phyloP scores from a whole-genome alignment of 225 moss, liverwort and hornwort genomes.

The Pseudoscleropodium purum region DNA sequence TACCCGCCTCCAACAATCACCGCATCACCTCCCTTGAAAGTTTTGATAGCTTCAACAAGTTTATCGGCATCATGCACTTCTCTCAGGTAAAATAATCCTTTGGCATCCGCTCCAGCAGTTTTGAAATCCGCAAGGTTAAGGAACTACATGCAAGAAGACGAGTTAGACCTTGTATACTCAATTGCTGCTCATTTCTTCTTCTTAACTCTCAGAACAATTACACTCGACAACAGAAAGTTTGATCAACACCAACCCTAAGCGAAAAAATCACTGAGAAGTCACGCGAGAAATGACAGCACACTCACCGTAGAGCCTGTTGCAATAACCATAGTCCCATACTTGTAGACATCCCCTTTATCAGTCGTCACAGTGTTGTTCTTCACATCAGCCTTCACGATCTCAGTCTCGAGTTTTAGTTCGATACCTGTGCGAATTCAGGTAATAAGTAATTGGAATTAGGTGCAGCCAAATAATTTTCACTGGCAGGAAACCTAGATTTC shows the following conservation, averaged over 20 bases:
- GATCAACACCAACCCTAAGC: not conserved
- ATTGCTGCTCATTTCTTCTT: not conserved
- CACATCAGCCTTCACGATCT: conserved; percentile 36
- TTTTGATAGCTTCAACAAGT: conserved; percentile 34
- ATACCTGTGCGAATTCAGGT: conserved; percentile 9
- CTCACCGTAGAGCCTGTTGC: conserved; percentile 73
- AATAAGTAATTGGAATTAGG: not conserved
- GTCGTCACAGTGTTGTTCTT: conserved; percentile 54
- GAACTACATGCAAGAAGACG: conserved; percentile 7
- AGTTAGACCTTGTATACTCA: not conserved
- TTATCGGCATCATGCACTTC: conserved; percentile 65
- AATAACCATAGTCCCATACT: conserved; percentile 50
- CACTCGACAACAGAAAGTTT: not conserved
- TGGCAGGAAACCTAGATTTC: not conserved
- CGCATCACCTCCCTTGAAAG: conserved; percentile 50
- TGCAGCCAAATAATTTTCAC: not conserved
- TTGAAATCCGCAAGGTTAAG: conserved; percentile 33
- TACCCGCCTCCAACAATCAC: conserved; percentile 87
- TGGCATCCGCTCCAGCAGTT: conserved; percentile 58
- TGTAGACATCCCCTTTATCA: conserved; percentile 49
- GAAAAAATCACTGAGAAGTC: not conserved
- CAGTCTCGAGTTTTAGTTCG: conserved; percentile 26
- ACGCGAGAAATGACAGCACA: not conserved
- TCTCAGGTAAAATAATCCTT: conserved; percentile 58
- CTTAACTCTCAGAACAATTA: not conserved